Conservation (phyloP, 2,329 filamentous ascomycete genomes). For the Pseudodiploospora longispora region DNA sequence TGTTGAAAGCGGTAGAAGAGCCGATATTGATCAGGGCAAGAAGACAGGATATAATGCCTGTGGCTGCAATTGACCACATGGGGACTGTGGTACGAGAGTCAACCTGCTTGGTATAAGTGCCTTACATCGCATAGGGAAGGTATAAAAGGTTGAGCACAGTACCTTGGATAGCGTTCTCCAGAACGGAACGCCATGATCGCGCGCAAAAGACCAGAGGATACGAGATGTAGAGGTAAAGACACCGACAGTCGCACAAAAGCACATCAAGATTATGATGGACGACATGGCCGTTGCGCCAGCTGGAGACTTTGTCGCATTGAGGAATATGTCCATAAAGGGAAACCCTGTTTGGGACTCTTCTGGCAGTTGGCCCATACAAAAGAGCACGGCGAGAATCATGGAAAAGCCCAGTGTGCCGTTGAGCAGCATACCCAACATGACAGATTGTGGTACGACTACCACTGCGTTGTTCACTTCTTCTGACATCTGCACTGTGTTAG, state of each 20-base stretch:
- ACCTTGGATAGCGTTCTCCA: constrained; percentile 21
- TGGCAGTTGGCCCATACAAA: constrained; percentile 42
- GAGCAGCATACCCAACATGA: constrained; percentile 39
- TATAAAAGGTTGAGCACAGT: not conserved
- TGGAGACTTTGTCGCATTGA: constrained; percentile 38
- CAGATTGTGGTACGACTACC: constrained; percentile 39
- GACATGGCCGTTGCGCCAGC: constrained; percentile 43
- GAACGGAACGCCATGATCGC: constrained; percentile 24
- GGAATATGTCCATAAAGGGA: constrained; percentile 53
- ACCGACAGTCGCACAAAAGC: constrained; percentile 40
- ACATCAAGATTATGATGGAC: constrained; percentile 39
- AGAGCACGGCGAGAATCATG: constrained; percentile 49
- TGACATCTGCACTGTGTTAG: constrained; percentile 25
- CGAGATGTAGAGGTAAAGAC: constrained; percentile 50
- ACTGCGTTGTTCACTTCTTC: constrained; percentile 42
- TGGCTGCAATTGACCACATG: constrained; percentile 18
- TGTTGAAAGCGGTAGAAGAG: constrained; percentile 15
- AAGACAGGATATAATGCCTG: constrained; percentile 19
- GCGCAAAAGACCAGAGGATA: constrained; percentile 45
- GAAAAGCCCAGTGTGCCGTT: constrained; percentile 46
- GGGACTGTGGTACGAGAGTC: constrained; percentile 18
- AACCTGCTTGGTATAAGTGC: constrained; percentile 5
- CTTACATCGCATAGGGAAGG: not conserved
- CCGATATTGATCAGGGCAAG: constrained; percentile 27
- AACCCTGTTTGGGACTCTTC: constrained; percentile 39